These are phyloP conservation scores for Malassezia cuniculi DNA, from an alignment of 1,284 basidiomycete species.

Conservation along the genomic window DNA sequence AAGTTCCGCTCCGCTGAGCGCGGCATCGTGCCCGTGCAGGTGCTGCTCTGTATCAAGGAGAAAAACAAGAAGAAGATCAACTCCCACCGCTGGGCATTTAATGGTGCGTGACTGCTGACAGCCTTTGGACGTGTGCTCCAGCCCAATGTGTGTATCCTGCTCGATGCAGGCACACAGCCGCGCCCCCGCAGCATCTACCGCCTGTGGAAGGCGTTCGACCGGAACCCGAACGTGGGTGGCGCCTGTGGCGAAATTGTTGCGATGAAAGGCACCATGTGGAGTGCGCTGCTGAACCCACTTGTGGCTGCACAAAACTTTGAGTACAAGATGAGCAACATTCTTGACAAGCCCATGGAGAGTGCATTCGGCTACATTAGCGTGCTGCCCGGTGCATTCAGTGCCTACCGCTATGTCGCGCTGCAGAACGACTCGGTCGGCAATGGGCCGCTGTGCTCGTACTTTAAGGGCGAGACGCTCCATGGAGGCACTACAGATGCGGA, in stretches of 20 bases:
- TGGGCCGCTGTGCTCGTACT: slow-evolving; percentile 86
- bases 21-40: slow-evolving; percentile 50
- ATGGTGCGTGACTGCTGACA: slow-evolving; percentile 16
- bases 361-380: slow-evolving; percentile 43
- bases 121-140: slow-evolving; percentile 47
- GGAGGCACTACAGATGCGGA: slow-evolving; percentile 65
- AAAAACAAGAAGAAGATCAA: slow-evolving; percentile 55
- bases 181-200: slow-evolving; percentile 61
- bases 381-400: slow-evolving; percentile 41
- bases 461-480: slow-evolving; percentile 85
- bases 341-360: slow-evolving; percentile 42
- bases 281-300: slow-evolving; percentile 80
- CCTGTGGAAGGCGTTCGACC: slow-evolving; percentile 86
- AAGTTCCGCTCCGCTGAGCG: slow-evolving; percentile 91
- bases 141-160: slow-evolving; percentile 73
- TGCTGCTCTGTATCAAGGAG: slow-evolving; percentile 44
- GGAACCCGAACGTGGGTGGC: slow-evolving; percentile 63
- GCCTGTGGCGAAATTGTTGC: slow-evolving; percentile 60
- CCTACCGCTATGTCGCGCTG: slow-evolving; percentile 65
- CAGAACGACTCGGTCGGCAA: slow-evolving; percentile 73
- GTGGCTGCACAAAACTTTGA: slow-evolving; percentile 80
- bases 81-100: slow-evolving; percentile 57
- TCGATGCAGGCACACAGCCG: slow-evolving; percentile 94
- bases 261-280: slow-evolving; percentile 50
- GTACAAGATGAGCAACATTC: slow-evolving; percentile 54